phyloP scores from a whole-genome alignment of 257 asterid species.

The Echites panduratus region DNA sequence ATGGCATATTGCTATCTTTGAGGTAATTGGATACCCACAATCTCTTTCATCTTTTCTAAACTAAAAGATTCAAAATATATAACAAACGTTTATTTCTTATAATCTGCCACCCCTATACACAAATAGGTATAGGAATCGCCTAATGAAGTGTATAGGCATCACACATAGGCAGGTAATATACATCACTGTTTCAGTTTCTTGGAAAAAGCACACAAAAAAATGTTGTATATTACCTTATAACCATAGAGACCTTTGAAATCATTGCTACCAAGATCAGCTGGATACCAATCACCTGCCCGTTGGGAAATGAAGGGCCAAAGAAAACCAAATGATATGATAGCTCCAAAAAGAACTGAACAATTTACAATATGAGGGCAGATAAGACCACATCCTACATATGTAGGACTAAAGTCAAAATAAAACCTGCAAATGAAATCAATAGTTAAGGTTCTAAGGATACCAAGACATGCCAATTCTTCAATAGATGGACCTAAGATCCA shows the following conservation, averaged over 20 bases:
- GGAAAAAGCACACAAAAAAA: neutral
- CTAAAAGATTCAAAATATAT: neutral
- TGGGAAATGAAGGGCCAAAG: slow-evolving; percentile 86
- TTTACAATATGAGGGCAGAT: slow-evolving; percentile 95
- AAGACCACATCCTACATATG: slow-evolving; percentile 93
- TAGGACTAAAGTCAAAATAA: slow-evolving; percentile 94
- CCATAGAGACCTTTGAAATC: slow-evolving; percentile 96
- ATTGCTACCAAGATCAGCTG: slow-evolving; percentile 79
- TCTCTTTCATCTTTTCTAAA: neutral
- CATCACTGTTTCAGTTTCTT: neutral
- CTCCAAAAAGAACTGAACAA: slow-evolving; percentile 89
- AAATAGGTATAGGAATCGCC: neutral
- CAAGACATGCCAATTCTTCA: neutral
- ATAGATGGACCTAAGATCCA: neutral
- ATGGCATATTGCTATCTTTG: slow-evolving; percentile 1
- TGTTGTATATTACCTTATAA: slow-evolving; percentile 50
- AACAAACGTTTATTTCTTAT: neutral
- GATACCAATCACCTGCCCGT: slow-evolving; percentile 90
- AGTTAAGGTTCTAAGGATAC: slow-evolving; percentile 23
- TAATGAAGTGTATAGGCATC: neutral
- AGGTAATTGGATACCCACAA: neutral
- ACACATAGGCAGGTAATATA: neutral
- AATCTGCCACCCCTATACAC: neutral
- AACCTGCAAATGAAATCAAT: slow-evolving; percentile 53
- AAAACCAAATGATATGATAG: slow-evolving; percentile 91